Evolutionary conservation across 2,329 filamentous ascomycete species (phyloP).

Genomic region (Colletotrichum somersetense): DNA sequence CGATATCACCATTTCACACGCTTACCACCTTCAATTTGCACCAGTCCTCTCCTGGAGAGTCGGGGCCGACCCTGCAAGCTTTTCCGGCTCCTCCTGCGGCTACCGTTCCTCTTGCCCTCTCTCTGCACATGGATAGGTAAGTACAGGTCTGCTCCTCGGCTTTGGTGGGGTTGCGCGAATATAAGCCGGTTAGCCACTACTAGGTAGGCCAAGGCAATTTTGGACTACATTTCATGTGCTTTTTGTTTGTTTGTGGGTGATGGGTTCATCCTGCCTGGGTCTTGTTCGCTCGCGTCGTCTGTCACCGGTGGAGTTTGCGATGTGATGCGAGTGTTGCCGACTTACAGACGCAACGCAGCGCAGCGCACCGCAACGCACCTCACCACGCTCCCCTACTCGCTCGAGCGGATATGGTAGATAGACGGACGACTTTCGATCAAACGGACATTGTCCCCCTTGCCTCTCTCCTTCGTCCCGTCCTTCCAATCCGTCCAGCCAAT

Average conservation of each 20-base stretch:
- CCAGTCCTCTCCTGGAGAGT: not conserved
- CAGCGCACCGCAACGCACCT: constrained; percentile 10
- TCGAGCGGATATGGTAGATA: constrained; percentile 18
- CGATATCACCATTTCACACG: not conserved
- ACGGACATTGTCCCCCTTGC: not conserved
- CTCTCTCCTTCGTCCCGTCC: not conserved
- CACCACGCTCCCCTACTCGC: constrained; percentile 1
- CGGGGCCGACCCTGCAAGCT: not conserved
- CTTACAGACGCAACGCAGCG: constrained; percentile 25
- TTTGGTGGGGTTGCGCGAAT: constrained; percentile 54
- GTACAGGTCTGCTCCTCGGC: constrained; percentile 12
- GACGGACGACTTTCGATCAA: constrained; percentile 9
- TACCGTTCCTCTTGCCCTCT: not conserved
- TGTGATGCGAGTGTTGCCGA: constrained; percentile 25
- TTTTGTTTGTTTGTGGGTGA: constrained; percentile 11
- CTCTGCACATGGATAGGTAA: no score
- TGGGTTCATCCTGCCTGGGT: not conserved
- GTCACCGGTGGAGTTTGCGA: not conserved
- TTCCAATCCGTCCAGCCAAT: no score
- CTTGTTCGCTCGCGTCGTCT: constrained; percentile 23
- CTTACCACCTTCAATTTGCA: not conserved
- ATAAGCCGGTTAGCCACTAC: constrained; percentile 47
- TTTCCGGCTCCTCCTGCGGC: not conserved
- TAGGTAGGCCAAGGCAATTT: constrained; percentile 2
- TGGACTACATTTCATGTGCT: constrained; percentile 4